These are phyloP conservation scores for Pilaira anomala DNA, from an alignment of 192 early-diverging fungal genomes.

Conservation along the genomic window DNA sequence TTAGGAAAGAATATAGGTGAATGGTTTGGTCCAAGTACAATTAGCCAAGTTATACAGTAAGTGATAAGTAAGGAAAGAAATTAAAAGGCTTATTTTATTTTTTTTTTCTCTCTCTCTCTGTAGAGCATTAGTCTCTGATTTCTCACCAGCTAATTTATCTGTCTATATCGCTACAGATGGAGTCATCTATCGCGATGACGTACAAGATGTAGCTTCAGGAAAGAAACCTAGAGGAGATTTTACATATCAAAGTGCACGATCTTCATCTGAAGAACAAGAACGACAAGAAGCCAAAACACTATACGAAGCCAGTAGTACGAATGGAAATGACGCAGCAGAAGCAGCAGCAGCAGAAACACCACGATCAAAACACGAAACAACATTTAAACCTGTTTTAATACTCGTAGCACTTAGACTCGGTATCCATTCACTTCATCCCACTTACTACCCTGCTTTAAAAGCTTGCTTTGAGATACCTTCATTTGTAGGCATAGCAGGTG, in stretches of 20 bases:
- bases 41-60: conserved; percentile 77
- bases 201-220: conserved; percentile 49
- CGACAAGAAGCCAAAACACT: conserved; percentile 34
- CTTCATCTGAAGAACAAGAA: conserved; percentile 23
- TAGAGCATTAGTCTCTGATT: conserved; percentile 60
- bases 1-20: conserved; percentile 89
- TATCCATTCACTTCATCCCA: conserved; percentile 82
- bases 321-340: conserved; percentile 10
- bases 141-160: conserved; percentile 53
- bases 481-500: conserved; percentile 91
- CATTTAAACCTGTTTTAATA: conserved; percentile 73
- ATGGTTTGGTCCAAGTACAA: conserved; percentile 96
- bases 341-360: background rate
- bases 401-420: conserved; percentile 87
- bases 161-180: conserved; percentile 83
- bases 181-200: conserved; percentile 72
- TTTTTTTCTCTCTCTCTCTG: background rate
- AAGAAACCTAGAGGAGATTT: conserved; percentile 31
- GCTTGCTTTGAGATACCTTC: conserved; percentile 74
- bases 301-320: conserved; percentile 17
- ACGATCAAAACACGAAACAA: conserved; percentile 4
- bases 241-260: conserved; percentile 29
- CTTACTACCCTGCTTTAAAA: conserved; percentile 75
- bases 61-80: conserved; percentile 24
- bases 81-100: conserved; percentile 2